phyloP scores from a whole-genome alignment of 2,329 filamentous ascomycete species.

The Fusarium tricinctum region DNA sequence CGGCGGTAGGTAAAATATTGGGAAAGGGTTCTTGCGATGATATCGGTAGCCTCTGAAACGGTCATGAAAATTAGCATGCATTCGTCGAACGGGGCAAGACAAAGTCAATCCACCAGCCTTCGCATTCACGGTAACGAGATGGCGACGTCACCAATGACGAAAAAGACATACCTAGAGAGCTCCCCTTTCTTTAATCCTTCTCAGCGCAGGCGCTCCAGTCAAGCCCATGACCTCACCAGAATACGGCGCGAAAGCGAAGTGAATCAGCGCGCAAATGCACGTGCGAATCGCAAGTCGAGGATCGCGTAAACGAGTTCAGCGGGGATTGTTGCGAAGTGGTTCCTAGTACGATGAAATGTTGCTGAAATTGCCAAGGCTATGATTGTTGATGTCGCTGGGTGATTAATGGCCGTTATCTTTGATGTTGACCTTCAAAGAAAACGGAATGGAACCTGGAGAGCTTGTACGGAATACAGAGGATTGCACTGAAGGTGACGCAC shows the following conservation, averaged over 20 bases:
- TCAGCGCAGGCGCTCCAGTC: conserved; percentile 47
- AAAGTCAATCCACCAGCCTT: background rate
- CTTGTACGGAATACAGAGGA: conserved; percentile 27
- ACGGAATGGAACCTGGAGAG: conserved; percentile 20
- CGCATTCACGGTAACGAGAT: conserved; percentile 19
- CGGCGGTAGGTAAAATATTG: conserved; percentile 4
- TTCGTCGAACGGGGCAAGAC: conserved; percentile 2
- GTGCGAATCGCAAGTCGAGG: conserved; percentile 28
- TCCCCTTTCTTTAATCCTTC: conserved; percentile 52
- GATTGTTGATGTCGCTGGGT: background rate
- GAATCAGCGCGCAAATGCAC: conserved; percentile 29
- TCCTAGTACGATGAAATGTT: background rate
- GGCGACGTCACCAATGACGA: conserved; percentile 9
- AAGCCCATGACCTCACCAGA: conserved; percentile 55
- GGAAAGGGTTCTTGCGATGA: conserved; percentile 17
- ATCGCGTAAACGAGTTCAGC: conserved; percentile 32
- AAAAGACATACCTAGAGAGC: conserved; percentile 47
- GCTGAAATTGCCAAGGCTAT: background rate
- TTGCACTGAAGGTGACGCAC: conserved; percentile 44
- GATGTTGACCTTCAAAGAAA: conserved; percentile 16
- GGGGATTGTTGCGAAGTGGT: background rate
- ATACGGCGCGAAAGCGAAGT: conserved; percentile 33
- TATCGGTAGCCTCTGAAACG: conserved; percentile 21
- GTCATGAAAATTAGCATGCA: conserved; percentile 24
- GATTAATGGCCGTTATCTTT: conserved; percentile 25